A percentile compares a stretch with the other conserved stretches of the same genome.
These are phyloP conservation scores for Candida gigantensis DNA, from an alignment of 1,139 yeast genomes.

Conservation along the genomic window DNA sequence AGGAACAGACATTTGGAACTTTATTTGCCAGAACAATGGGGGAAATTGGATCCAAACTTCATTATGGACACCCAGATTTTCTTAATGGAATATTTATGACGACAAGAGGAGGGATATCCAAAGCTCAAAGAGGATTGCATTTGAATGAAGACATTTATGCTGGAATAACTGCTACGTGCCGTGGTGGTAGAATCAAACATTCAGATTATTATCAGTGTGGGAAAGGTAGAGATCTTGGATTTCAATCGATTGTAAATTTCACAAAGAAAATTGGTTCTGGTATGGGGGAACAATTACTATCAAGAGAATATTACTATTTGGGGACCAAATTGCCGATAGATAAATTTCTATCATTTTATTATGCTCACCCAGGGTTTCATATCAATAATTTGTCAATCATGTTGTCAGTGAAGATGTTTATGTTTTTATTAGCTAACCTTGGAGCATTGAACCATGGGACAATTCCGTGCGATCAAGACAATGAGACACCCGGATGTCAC, in stretches of 20 bases:
- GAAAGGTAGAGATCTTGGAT: constrained; percentile 87
- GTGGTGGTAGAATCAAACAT: constrained; percentile 88
- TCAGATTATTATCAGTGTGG: constrained; percentile 91
- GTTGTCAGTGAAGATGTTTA: constrained; percentile 69
- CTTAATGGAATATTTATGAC: constrained; percentile 83
- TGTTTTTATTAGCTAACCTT: constrained; percentile 65
- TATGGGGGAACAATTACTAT: constrained; percentile 88
- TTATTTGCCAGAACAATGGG: constrained; percentile 84
- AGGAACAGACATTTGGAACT: constrained; percentile 92
- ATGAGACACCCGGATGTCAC: constrained; percentile 71
- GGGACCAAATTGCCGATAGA: constrained; percentile 82
- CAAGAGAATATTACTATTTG: constrained; percentile 79
- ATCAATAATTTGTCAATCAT: constrained; percentile 78
- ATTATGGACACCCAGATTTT: constrained; percentile 92
- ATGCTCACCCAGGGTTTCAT: constrained; percentile 93
- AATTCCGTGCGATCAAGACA: constrained; percentile 54
- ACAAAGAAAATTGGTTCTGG: constrained; percentile 92
- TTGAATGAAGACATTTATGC: constrained; percentile 90
- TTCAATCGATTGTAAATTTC: constrained; percentile 79
- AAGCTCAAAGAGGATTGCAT: constrained; percentile 85
- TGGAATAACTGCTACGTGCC: constrained; percentile 77
- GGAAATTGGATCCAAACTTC: constrained; percentile 83
- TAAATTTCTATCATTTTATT: constrained; percentile 78
- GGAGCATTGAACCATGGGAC: constrained; percentile 68
- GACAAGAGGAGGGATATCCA: constrained; percentile 87